A percentile compares a stretch with the other conserved stretches of the same genome.
Conservation (phyloP, 2,329 filamentous ascomycete species). For the Colletotrichum gigasporum region DNA sequence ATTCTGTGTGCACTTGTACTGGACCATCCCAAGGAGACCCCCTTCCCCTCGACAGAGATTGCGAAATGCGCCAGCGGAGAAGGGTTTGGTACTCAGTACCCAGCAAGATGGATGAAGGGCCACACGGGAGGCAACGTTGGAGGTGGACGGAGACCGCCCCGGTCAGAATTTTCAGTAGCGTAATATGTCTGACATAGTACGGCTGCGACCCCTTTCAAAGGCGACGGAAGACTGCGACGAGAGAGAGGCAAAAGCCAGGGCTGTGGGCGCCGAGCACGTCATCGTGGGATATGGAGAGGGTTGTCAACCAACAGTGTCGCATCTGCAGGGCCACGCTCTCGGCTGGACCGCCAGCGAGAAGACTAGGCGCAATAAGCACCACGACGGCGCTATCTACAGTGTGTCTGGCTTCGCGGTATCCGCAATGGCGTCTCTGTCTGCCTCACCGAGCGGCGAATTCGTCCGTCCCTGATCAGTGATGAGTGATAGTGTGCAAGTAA, state of each 20-base stretch:
- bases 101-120: background rate
- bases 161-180: conserved; percentile 15
- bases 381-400: too few species aligned
- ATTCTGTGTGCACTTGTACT: background rate
- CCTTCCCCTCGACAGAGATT: conserved; percentile 9
- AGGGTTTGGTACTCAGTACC: background rate
- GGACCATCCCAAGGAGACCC: background rate
- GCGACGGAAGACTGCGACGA: too few species aligned
- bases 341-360: too few species aligned
- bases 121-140: conserved; percentile 5
- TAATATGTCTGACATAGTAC: too few species aligned
- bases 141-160: conserved; percentile 1
- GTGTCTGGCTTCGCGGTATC: too few species aligned
- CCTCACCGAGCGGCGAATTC: background rate
- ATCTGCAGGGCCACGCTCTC: background rate
- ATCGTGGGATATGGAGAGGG: conserved; percentile 16
- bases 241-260: background rate
- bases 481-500: too few species aligned
- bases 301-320: background rate
- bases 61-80: conserved; percentile 2
- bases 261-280: conserved; percentile 12
- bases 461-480: background rate
- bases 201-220: too few species aligned
- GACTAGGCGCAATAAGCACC: background rate
- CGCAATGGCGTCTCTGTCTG: too few species aligned